Conservation (phyloP, 2,329 filamentous ascomycete genomes). For the Scedosporium boydii region DNA sequence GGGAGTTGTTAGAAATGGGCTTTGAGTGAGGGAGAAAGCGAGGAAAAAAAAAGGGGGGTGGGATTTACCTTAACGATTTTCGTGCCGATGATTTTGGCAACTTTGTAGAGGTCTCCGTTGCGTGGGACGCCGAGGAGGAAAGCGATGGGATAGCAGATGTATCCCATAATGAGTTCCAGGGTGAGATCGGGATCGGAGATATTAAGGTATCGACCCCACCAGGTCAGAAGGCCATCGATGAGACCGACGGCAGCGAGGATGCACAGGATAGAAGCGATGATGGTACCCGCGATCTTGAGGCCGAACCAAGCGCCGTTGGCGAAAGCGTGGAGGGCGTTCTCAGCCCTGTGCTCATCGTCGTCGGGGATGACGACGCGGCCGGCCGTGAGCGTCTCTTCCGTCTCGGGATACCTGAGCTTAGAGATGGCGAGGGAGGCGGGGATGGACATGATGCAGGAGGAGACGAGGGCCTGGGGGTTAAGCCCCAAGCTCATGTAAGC, state of each 20-base stretch:
- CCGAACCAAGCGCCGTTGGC: constrained; percentile 78
- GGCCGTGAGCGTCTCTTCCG: constrained; percentile 75
- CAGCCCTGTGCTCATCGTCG: constrained; percentile 63
- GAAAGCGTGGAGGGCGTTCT: constrained; percentile 77
- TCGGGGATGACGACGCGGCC: constrained; percentile 72
- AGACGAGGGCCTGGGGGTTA: constrained; percentile 76
- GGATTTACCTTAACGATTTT: constrained; percentile 60
- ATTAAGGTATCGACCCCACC: constrained; percentile 75
- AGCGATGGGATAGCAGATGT: constrained; percentile 67
- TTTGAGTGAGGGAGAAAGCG: constrained; percentile 3
- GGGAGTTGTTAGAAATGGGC: background rate
- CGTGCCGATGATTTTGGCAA: constrained; percentile 69
- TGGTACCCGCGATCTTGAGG: constrained; percentile 80
- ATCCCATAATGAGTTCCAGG: constrained; percentile 66
- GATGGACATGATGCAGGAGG: constrained; percentile 92
- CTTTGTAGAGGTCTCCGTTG: constrained; percentile 55
- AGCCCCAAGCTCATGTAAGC: constrained; percentile 79
- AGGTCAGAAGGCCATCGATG: constrained; percentile 66
- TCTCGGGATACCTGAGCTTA: constrained; percentile 83
- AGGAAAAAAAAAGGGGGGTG: background rate
- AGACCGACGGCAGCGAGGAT: constrained; percentile 71
- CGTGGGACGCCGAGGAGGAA: constrained; percentile 74
- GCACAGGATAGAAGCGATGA: constrained; percentile 68
- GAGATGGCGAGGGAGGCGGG: constrained; percentile 82
- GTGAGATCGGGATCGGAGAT: constrained; percentile 54